Evolutionary conservation across 441 rosid genomes (phyloP).

Genomic region (Populus hybrid): DNA sequence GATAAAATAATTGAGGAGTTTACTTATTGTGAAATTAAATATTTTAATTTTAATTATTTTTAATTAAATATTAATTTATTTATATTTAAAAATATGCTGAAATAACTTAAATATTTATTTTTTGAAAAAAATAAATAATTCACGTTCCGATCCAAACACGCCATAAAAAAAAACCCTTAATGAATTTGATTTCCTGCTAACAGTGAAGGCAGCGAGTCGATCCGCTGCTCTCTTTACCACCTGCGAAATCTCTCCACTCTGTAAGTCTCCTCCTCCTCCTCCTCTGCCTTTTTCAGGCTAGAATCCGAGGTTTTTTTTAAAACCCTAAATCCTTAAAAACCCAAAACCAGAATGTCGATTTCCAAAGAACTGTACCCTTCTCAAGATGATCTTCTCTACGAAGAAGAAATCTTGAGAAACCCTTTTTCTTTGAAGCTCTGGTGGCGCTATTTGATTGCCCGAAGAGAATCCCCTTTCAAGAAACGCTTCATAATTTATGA

Average conservation of each 20-base stretch:
- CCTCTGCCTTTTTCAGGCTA: background rate
- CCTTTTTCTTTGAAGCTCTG: constrained; percentile 80
- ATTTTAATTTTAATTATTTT: too few relatives aligned
- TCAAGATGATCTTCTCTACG: constrained; percentile 72
- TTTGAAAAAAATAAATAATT: background rate
- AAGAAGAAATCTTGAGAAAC: constrained; percentile 80
- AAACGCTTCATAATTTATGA: constrained; percentile 78
- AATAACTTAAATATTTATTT: too few relatives aligned
- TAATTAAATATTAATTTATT: too few relatives aligned
- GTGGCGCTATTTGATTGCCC: constrained; percentile 89
- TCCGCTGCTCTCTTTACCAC: background rate
- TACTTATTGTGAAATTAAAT: too few relatives aligned
- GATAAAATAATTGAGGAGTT: too few relatives aligned
- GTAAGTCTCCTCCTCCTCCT: background rate
- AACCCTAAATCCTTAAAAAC: background rate
- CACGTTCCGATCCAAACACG: background rate
- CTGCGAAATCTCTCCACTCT: background rate
- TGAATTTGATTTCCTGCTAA: background rate
- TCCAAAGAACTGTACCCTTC: constrained; percentile 77
- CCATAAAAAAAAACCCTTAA: background rate
- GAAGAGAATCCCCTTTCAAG: constrained; percentile 60
- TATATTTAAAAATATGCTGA: too few relatives aligned
- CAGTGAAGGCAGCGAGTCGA: background rate
- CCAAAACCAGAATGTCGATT: constrained; percentile 43
- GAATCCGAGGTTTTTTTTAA: background rate